Percentiles rank a stretch among this genome's conserved stretches.
phyloP scores from a whole-genome alignment of 2,329 filamentous ascomycete species.

The Fusarium sp. region DNA sequence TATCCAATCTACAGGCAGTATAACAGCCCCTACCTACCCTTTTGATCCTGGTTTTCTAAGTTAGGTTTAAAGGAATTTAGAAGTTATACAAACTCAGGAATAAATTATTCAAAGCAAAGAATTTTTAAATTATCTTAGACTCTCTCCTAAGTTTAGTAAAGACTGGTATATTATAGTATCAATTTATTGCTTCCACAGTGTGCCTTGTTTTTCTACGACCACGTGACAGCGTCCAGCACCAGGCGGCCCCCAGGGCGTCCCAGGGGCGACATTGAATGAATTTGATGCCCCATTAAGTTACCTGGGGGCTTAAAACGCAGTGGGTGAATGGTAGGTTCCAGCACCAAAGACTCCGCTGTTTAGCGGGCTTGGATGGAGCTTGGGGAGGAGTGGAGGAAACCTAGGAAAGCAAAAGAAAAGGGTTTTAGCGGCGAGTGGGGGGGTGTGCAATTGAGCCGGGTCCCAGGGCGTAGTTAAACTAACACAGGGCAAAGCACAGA shows the following conservation, averaged over 20 bases:
- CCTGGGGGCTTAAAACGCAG: constrained; percentile 35
- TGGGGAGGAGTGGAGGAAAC: constrained; percentile 41
- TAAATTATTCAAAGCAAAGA: no score
- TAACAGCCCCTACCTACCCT: no score
- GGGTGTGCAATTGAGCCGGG: constrained; percentile 14
- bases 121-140: no score
- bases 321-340: constrained; percentile 44
- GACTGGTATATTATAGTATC: no score
- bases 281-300: constrained; percentile 30
- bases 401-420: neutral
- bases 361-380: constrained; percentile 37
- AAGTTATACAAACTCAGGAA: no score
- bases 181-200: no score
- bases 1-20: no score
- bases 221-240: constrained; percentile 4
- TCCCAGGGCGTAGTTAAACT: constrained; percentile 21
- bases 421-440: constrained; percentile 38
- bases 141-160: no score
- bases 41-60: no score
- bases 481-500: constrained; percentile 42
- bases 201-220: no score
- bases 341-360: constrained; percentile 38
- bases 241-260: constrained; percentile 35
- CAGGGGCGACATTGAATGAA: constrained; percentile 37
- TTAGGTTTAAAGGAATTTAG: no score